phyloP scores from a whole-genome alignment of 768 basidiomycete species.

The Dioszegia crocea region DNA sequence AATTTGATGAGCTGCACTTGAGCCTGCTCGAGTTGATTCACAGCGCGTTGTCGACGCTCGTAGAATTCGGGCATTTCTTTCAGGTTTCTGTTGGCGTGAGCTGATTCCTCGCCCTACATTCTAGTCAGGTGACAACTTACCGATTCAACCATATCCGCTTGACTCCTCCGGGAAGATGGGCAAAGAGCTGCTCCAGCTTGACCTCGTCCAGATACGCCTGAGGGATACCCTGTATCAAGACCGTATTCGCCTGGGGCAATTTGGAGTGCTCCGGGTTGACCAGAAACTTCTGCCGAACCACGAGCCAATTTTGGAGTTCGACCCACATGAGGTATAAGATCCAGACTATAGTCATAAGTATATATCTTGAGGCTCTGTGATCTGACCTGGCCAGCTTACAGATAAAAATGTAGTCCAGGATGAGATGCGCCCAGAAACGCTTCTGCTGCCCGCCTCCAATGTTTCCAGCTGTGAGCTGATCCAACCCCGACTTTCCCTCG shows the following conservation, averaged over 20 bases:
- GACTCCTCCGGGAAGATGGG: constrained; percentile 83
- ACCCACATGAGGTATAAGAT: constrained; percentile 72
- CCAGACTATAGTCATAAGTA: constrained; percentile 61
- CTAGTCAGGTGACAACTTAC: too few relatives aligned
- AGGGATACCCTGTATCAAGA: constrained; percentile 87
- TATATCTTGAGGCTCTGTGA: too few relatives aligned
- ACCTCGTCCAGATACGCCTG: constrained; percentile 67
- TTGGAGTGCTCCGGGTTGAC: constrained; percentile 68
- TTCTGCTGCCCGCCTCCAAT: constrained; percentile 55
- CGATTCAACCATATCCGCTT: constrained; percentile 88
- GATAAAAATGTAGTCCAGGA: constrained; percentile 72
- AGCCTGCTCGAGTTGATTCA: constrained; percentile 75
- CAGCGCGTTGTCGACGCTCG: constrained; percentile 68
- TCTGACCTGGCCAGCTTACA: too few relatives aligned
- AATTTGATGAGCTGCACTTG: constrained; percentile 72
- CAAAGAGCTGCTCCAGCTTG: constrained; percentile 65
- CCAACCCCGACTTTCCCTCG: constrained; percentile 58
- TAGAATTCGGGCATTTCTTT: constrained; percentile 81
- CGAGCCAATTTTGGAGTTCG: constrained; percentile 78
- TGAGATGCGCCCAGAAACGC: constrained; percentile 73
- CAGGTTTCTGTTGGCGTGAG: constrained; percentile 59
- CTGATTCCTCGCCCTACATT: too few relatives aligned
- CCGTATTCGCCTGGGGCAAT: constrained; percentile 79
- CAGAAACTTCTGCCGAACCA: constrained; percentile 74
- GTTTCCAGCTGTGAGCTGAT: constrained; percentile 77